Percentiles rank a stretch among this genome's conserved stretches.
Evolutionary conservation across 306 rosid species (phyloP).

Genomic region (Canavalia gladiata): DNA sequence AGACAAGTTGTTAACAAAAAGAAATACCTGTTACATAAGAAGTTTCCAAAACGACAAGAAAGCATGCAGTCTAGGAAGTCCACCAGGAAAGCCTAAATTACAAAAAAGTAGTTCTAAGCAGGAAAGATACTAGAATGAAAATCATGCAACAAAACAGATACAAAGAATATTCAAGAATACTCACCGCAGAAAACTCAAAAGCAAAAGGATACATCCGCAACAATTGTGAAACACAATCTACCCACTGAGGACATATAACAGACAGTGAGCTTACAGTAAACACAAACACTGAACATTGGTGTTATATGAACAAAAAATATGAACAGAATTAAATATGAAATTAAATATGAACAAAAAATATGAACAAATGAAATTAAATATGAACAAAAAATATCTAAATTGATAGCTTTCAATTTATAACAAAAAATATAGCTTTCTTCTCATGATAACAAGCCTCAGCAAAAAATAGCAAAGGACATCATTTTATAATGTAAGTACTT

Average conservation of each 20-base stretch:
- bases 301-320: not conserved
- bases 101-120: slow-evolving; percentile 35
- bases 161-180: slow-evolving; percentile 38
- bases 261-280: slow-evolving; percentile 42
- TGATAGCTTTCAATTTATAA: no score
- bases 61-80: slow-evolving; percentile 86
- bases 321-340: not conserved
- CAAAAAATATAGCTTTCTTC: no score
- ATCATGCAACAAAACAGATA: slow-evolving; percentile 40
- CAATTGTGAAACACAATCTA: slow-evolving; percentile 94
- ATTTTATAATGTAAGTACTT: no score
- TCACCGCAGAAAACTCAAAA: slow-evolving; percentile 93
- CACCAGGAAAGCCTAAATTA: slow-evolving; percentile 85
- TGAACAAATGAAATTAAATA: not conserved
- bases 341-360: not conserved
- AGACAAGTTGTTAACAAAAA: slow-evolving; percentile 36
- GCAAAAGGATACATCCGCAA: slow-evolving; percentile 96
- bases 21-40: slow-evolving; percentile 91
- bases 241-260: slow-evolving; percentile 77
- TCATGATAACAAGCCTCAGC: no score
- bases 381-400: no score
- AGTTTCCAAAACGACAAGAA: slow-evolving; percentile 96
- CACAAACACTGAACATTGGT: slow-evolving; percentile 20
- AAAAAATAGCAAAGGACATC: no score
- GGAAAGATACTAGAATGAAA: slow-evolving; percentile 27